Percentiles rank a stretch among this genome's conserved stretches.
phyloP scores from a whole-genome alignment of 768 basidiomycete species.

The Rhodotorula diobovata region DNA sequence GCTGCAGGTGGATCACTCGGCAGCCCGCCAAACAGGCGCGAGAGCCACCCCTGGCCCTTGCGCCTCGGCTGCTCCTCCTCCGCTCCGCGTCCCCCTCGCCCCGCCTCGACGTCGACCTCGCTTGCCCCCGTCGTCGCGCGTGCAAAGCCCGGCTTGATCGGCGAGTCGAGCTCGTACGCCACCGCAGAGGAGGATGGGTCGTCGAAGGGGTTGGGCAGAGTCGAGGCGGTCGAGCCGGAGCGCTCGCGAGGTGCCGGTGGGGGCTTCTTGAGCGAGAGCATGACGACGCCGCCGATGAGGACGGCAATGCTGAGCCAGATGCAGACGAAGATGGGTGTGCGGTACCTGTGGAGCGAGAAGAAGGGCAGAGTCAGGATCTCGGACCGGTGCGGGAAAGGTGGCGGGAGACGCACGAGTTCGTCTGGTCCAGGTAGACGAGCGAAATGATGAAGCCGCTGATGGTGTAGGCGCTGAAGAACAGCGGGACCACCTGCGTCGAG shows the following conservation, averaged over 20 bases:
- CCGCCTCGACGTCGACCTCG: slow-evolving; percentile 1
- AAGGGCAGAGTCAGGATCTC: background rate
- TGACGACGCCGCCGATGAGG: slow-evolving; percentile 75
- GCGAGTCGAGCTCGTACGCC: slow-evolving; percentile 15
- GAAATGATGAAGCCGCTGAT: slow-evolving; percentile 53
- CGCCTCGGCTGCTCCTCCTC: background rate
- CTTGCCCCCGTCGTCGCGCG: background rate
- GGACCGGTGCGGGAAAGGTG: slow-evolving; percentile 49
- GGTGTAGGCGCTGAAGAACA: slow-evolving; percentile 80
- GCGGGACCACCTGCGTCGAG: slow-evolving; percentile 58
- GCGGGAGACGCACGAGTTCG: slow-evolving; percentile 67
- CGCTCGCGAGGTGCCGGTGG: slow-evolving; percentile 50
- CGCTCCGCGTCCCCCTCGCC: too few species aligned
- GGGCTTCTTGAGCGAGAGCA: slow-evolving; percentile 62
- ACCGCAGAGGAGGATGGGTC: background rate
- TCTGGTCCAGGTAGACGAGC: slow-evolving; percentile 11
- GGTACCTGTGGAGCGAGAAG: slow-evolving; percentile 10
- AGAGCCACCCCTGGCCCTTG: slow-evolving; percentile 14
- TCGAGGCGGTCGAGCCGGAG: slow-evolving; percentile 45
- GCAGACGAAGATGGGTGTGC: slow-evolving; percentile 58
- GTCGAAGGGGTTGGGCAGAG: slow-evolving; percentile 43
- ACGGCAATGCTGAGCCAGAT: slow-evolving; percentile 81
- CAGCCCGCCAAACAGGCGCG: slow-evolving; percentile 21
- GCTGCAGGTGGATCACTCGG: background rate
- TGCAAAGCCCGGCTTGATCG: slow-evolving; percentile 47